Evolutionary conservation across 2,329 filamentous ascomycete species (phyloP).

Genomic region (Myriosclerotinia duriaeana): DNA sequence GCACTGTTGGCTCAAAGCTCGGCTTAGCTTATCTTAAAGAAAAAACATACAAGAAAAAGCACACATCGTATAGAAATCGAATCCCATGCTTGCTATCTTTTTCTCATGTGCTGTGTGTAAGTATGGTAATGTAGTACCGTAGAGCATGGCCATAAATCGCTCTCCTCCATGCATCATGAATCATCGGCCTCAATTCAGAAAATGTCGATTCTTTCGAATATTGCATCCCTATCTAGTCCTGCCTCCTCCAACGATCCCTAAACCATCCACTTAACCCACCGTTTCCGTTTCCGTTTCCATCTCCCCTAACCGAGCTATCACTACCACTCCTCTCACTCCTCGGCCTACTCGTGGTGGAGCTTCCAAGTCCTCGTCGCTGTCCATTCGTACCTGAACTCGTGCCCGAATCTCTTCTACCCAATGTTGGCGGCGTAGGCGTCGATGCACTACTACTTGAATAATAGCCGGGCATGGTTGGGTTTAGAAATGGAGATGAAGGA

Average conservation of each 20-base stretch:
- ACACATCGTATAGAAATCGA: background rate
- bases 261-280: constrained; percentile 30
- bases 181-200: background rate
- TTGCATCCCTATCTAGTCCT: background rate
- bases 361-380: background rate
- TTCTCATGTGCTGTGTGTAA: background rate
- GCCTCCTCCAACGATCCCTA: constrained; percentile 31
- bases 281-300: constrained; percentile 26
- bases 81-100: background rate
- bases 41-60: constrained; percentile 9
- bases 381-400: constrained; percentile 21
- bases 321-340: constrained; percentile 35
- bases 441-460: constrained; percentile 21
- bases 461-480: constrained; percentile 26
- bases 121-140: background rate
- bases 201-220: background rate
- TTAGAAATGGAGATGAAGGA: background rate
- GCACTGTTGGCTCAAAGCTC: background rate
- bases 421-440: constrained; percentile 9
- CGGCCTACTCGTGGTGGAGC: constrained; percentile 18
- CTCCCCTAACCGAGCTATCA: constrained; percentile 27
- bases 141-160: background rate
- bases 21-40: background rate
- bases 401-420: constrained; percentile 28
- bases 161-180: too few relatives aligned